Evolutionary conservation across 345 rosid genomes (phyloP), one percentile per base, ranked within the genome.

Genomic region (Eucalyptus fibrosa): DNA sequence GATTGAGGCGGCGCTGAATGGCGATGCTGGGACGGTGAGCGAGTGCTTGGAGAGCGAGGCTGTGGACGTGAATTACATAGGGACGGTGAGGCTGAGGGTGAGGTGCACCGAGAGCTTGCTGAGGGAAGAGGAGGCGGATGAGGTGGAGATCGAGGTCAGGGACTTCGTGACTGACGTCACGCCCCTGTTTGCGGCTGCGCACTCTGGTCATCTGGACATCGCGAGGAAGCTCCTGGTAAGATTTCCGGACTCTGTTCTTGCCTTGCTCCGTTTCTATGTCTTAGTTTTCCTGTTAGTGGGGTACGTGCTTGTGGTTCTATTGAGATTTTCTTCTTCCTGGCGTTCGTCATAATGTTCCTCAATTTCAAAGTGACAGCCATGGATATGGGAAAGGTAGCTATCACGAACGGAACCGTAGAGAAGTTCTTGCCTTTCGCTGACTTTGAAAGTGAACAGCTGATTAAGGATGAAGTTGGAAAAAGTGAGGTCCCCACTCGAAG

Each of bases 101-200:
- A 90, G 88, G 88, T 92, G 91, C 88, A 83, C 91, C 47, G 91
- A 91, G 90, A 88, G 89, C 18, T 72, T 91, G 88, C 82, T 86
- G n/a, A 83, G 90, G 15, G 94, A 92, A 60, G 92, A 91, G 8
- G 92, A 92, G 85, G 92, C 91, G 37, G 92, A 91, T 87, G 94
- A 92, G 90, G 32, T 90, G 24, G 93, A 91, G 89, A 87, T 92
- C 59, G 87, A 87, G 50, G 86, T 87, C 44, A 90, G 90, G 51
- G 93, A 92, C 85, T 92, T 92, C 77, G 94, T 92, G 56, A 92
- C 93, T 34, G 93, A 92, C 65, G 92, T 92, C 67, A 91, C 94
- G 21, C 91, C 92, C 13, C 91, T 91, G 6, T 92, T 91, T 81
- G 93, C 93, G 30, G 92, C 93, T 65, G 89, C 92, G 80, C 93